Conservation (phyloP, 306 rosid genomes). For the Prunus mira region DNA sequence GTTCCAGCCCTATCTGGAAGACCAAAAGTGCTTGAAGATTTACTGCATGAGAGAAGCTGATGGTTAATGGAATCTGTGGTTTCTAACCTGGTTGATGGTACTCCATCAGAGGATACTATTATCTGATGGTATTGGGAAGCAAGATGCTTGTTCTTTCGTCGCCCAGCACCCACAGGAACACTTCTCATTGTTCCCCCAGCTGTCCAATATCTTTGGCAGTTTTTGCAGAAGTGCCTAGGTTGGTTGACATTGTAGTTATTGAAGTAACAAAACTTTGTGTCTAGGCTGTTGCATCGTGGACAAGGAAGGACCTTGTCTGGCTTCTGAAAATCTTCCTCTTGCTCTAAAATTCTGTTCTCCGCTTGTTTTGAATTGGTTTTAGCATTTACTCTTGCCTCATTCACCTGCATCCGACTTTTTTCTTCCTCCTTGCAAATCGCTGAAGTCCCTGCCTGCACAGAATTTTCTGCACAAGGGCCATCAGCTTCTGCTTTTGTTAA, state of each 20-base stretch:
- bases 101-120: conserved; percentile 46
- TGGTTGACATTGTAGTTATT: too few species aligned
- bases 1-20: conserved; percentile 34
- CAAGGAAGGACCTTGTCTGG: too few species aligned
- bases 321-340: conserved; percentile 37
- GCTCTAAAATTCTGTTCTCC: conserved; percentile 29
- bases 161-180: too few species aligned
- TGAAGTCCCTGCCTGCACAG: conserved; percentile 25
- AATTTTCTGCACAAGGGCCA: conserved; percentile 24
- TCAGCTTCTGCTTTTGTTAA: conserved; percentile 30
- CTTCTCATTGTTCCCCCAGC: too few species aligned
- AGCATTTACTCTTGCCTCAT: conserved; percentile 18
- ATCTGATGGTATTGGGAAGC: conserved; percentile 55
- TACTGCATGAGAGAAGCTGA: conserved; percentile 22
- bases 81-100: conserved; percentile 35
- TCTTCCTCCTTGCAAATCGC: conserved; percentile 27
- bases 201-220: too few species aligned
- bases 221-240: too few species aligned
- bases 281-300: too few species aligned
- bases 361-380: conserved; percentile 18
- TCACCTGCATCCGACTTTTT: conserved; percentile 13
- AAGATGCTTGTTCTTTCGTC: neutral
- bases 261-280: too few species aligned
- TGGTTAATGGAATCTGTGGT: conserved; percentile 25
- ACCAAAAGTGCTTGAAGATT: conserved; percentile 26